A percentile compares a stretch with the other conserved stretches of the same genome.
phyloP scores from a whole-genome alignment of 148 eudicot species.

The Hydrangea macrophylla region DNA sequence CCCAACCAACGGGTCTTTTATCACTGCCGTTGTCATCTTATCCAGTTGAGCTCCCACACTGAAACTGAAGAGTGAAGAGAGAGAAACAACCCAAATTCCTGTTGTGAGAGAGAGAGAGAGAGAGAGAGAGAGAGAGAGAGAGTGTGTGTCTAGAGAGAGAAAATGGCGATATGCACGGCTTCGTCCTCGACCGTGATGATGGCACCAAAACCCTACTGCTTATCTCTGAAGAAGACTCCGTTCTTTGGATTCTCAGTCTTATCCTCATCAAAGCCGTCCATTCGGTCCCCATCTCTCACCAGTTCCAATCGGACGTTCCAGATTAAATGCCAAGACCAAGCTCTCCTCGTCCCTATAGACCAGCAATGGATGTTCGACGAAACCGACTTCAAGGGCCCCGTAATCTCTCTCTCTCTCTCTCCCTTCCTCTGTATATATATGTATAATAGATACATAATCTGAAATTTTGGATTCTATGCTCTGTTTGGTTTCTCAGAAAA shows the following conservation, averaged over 20 bases:
- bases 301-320: slow-evolving; percentile 14
- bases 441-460: too few relatives aligned
- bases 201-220: slow-evolving; percentile 29
- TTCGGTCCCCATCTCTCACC: not conserved
- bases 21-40: too few relatives aligned
- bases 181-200: slow-evolving; percentile 37
- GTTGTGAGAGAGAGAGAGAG: too few relatives aligned
- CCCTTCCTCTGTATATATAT: too few relatives aligned
- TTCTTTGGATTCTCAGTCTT: slow-evolving; percentile 44
- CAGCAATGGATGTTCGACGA: slow-evolving; percentile 90
- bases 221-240: slow-evolving; percentile 27
- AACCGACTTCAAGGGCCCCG: slow-evolving; percentile 56
- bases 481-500: slow-evolving; percentile 8
- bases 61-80: too few relatives aligned
- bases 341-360: slow-evolving; percentile 46
- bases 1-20: too few relatives aligned
- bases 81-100: too few relatives aligned
- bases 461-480: not conserved
- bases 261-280: slow-evolving; percentile 20
- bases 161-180: slow-evolving; percentile 56
- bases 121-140: too few relatives aligned
- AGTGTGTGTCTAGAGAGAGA: too few relatives aligned
- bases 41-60: too few relatives aligned
- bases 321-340: slow-evolving; percentile 39
- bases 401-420: slow-evolving; percentile 22